Evolutionary conservation across 805 yeast genomes (phyloP).

Genomic region (Yarrowia sp.): DNA sequence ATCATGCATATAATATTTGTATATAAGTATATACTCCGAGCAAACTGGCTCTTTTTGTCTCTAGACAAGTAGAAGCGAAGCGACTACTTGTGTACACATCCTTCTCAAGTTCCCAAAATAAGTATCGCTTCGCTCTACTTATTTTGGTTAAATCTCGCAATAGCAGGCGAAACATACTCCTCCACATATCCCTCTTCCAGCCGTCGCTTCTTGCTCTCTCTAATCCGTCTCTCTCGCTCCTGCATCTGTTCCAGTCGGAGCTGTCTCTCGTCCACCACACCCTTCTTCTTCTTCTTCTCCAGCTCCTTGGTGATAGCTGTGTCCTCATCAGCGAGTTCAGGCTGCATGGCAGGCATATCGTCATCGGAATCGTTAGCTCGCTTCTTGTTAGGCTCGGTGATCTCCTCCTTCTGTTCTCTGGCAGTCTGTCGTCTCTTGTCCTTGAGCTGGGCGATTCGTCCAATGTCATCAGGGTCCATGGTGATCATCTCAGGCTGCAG

Average conservation of each 20-base stretch:
- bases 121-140: background rate
- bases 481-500: slow-evolving; percentile 89
- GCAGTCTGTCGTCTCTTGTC: slow-evolving; percentile 62
- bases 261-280: slow-evolving; percentile 83
- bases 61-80: no score
- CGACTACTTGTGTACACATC: background rate
- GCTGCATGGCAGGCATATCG: slow-evolving; percentile 56
- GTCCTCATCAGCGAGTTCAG: slow-evolving; percentile 74
- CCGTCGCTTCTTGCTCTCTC: slow-evolving; percentile 41
- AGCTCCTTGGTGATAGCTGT: slow-evolving; percentile 76
- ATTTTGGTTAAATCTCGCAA: slow-evolving; percentile 30
- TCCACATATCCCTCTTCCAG: slow-evolving; percentile 45
- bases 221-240: slow-evolving; percentile 10
- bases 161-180: slow-evolving; percentile 42
- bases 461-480: slow-evolving; percentile 83
- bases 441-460: slow-evolving; percentile 75
- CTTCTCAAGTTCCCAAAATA: no score
- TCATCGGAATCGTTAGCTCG: slow-evolving; percentile 49
- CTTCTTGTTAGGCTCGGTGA: slow-evolving; percentile 39
- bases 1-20: no score
- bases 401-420: slow-evolving; percentile 42
- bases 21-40: no score
- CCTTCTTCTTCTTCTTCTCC: slow-evolving; percentile 72
- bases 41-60: no score
- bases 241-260: slow-evolving; percentile 59